Evolutionary conservation across 306 rosid genomes (phyloP).

Genomic region (Castanea crenata): DNA sequence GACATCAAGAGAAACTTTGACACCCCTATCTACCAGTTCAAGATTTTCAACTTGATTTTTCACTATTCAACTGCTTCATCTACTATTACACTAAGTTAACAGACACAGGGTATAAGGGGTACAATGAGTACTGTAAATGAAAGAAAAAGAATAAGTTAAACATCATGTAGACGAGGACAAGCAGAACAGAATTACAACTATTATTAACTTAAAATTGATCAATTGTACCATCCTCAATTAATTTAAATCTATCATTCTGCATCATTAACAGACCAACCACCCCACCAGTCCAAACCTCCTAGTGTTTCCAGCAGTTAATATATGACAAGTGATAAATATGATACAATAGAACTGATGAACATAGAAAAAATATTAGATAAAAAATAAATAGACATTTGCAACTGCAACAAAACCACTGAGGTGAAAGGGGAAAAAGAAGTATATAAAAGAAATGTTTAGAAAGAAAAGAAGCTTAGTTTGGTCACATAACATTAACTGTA

Average conservation of each 20-base stretch:
- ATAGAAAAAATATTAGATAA: background rate
- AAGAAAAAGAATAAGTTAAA: background rate
- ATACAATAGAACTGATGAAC: background rate
- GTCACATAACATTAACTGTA: background rate
- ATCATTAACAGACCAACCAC: background rate
- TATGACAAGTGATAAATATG: background rate
- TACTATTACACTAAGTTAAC: background rate
- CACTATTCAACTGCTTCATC: background rate
- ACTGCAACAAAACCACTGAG: background rate
- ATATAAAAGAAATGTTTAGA: slow-evolving; percentile 1
- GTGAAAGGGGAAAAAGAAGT: background rate
- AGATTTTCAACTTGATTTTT: background rate
- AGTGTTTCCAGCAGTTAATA: background rate
- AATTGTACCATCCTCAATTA: background rate
- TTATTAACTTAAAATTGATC: too few relatives aligned
- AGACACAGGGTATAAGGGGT: background rate
- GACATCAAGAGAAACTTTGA: background rate
- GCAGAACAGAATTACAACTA: too few relatives aligned
- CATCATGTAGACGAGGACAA: too few relatives aligned
- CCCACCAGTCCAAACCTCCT: background rate
- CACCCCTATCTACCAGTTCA: background rate
- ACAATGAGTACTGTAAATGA: background rate
- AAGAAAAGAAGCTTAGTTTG: background rate
- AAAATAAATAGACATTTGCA: slow-evolving; percentile 17
- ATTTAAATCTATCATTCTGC: background rate